A percentile compares a stretch with the other conserved stretches of the same genome.
phyloP scores from a whole-genome alignment of 495 filamentous ascomycete genomes.

The Aspergillus diversus region DNA sequence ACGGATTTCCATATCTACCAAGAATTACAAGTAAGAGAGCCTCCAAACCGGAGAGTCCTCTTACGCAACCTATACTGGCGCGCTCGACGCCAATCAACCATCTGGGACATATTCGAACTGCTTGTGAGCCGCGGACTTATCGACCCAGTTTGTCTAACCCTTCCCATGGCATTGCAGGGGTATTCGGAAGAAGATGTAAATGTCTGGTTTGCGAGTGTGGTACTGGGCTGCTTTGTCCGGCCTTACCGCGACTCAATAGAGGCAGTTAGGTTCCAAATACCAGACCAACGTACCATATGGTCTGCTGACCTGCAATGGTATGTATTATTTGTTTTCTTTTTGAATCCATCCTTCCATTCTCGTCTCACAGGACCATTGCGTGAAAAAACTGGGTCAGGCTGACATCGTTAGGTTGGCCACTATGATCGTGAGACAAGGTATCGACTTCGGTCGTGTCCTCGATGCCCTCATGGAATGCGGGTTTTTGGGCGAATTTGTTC shows the following conservation, averaged over 20 bases:
- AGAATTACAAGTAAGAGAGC: not conserved
- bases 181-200: not conserved
- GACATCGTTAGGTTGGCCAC: not conserved
- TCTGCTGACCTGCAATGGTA: not conserved
- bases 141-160: not conserved
- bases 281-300: not conserved
- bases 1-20: not conserved
- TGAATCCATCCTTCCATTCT: not conserved
- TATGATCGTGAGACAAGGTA: not conserved
- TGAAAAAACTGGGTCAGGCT: not conserved
- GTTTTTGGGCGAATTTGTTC: not conserved
- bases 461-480: not conserved
- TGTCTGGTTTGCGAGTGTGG: constrained; percentile 2
- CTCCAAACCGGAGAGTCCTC: not conserved
- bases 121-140: not conserved
- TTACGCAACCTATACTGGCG: not conserved
- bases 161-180: not conserved
- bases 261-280: not conserved
- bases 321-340: not conserved
- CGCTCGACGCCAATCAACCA: not conserved
- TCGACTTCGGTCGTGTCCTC: not conserved
- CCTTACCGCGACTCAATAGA: constrained; percentile 1
- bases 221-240: not conserved
- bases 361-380: not conserved
- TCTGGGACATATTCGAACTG: constrained; percentile 2